These are phyloP conservation scores for Agrocybe chaxingu DNA, from an alignment of 768 basidiomycete genomes.

Conservation along the genomic window DNA sequence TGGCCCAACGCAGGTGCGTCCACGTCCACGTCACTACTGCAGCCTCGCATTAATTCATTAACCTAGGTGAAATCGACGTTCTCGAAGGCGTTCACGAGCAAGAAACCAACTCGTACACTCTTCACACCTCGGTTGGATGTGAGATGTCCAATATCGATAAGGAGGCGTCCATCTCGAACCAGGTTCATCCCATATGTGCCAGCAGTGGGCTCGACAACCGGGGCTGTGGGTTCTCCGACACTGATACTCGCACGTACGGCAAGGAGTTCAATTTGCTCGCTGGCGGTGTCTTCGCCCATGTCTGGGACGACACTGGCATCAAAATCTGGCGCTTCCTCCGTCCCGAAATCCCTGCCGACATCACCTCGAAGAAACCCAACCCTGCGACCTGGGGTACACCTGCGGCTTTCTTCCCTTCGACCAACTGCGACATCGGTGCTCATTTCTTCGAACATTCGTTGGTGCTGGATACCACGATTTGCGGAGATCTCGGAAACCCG, in stretches of 20 bases:
- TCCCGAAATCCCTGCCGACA: slow-evolving; percentile 47
- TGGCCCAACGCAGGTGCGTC: slow-evolving; percentile 47
- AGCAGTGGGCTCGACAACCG: slow-evolving; percentile 36
- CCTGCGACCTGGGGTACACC: slow-evolving; percentile 52
- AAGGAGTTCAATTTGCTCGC: slow-evolving; percentile 39
- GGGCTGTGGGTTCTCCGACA: slow-evolving; percentile 50
- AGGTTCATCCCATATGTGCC: slow-evolving; percentile 33
- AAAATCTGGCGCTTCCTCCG: slow-evolving; percentile 56
- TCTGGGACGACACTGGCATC: slow-evolving; percentile 53
- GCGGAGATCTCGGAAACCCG: slow-evolving; percentile 43
- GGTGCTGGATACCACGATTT: slow-evolving; percentile 45
- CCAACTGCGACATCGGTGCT: slow-evolving; percentile 41
- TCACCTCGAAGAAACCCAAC: slow-evolving; percentile 39
- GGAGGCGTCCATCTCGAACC: slow-evolving; percentile 22
- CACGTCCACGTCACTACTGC: slow-evolving; percentile 1
- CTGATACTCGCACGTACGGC: slow-evolving; percentile 35
- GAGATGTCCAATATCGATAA: slow-evolving; percentile 25
- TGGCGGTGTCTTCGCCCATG: slow-evolving; percentile 55
- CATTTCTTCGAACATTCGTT: slow-evolving; percentile 55
- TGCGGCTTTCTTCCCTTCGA: slow-evolving; percentile 46
- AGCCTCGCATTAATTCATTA: background rate
- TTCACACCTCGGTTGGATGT: slow-evolving; percentile 54
- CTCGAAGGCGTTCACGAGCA: slow-evolving; percentile 69
- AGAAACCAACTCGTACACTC: slow-evolving; percentile 56
- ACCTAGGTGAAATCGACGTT: slow-evolving; percentile 64